A percentile compares a stretch with the other conserved stretches of the same genome.
phyloP scores from a whole-genome alignment of 257 asterid species.

The Solanum microdontum region DNA sequence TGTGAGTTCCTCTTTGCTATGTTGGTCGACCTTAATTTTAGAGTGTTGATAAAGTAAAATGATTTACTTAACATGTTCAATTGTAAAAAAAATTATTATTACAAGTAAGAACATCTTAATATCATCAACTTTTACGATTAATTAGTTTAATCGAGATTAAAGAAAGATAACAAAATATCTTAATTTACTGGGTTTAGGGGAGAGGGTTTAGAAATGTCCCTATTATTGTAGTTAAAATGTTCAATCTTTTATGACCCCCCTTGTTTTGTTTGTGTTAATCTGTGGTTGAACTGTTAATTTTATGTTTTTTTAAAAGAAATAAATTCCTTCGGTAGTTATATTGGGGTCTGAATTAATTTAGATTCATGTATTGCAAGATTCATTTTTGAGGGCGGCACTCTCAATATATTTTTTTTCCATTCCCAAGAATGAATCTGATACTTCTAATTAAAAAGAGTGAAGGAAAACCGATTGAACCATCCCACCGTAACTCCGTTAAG shows the following conservation, averaged over 20 bases:
- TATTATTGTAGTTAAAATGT: neutral
- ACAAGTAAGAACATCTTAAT: neutral
- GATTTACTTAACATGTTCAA: neutral
- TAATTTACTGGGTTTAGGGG: too few species aligned
- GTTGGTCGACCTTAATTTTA: slow-evolving; percentile 50
- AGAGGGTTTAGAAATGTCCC: neutral
- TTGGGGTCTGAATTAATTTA: neutral
- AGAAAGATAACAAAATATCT: neutral
- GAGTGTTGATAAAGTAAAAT: slow-evolving; percentile 52
- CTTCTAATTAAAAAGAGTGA: neutral
- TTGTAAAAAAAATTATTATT: neutral
- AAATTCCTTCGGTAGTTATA: fast-evolving
- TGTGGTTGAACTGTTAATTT: neutral
- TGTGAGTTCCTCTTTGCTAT: neutral
- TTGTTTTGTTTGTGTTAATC: neutral
- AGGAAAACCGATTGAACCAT: too few species aligned
- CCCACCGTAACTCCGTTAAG: fast-evolving
- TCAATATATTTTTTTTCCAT: fast-evolving
- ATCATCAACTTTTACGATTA: neutral
- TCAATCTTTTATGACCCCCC: neutral
- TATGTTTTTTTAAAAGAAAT: neutral
- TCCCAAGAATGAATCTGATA: too few species aligned
- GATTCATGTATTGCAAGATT: neutral
- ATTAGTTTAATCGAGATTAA: neutral
- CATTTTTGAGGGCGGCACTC: fast-evolving